Base-by-base conservation (phyloP, 306 rosid species). In the Albizia julibrissin region DNA sequence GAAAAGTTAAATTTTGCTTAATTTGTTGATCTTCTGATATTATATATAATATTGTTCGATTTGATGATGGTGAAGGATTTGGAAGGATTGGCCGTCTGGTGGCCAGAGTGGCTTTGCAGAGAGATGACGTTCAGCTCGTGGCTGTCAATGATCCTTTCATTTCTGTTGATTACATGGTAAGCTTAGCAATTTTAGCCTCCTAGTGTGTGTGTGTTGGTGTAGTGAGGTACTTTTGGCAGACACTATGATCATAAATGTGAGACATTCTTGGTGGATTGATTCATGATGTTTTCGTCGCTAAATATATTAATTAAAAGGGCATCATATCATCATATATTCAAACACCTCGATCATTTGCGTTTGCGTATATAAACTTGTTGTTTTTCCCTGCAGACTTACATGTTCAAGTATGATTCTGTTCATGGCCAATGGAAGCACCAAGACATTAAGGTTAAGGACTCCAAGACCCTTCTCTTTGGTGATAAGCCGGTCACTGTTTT, bases 61-160 rank as follows among this genome's bases (percentile, higher is more conserved):
- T 58, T 15, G 58, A n/a, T 26, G 59, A 26, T 18, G 52, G 39
- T 83, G 77, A 81, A 91, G 95, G 95, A 72, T 91, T 91, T 70
- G 91, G 91, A 88, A 86, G 91, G 68, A 91, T 91, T 64, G 93
- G 91, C 0, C 91, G 95, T 44, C 69, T 86, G 72, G 95, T 89
- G 10, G 95, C 95, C 1, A 91, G 93, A 69, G 89, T 89, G n/a
- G 93, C 93, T 68, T 34, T 89, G 34, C 89, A 85, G 78, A 89
- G 93, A 64, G 93, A 91, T 50, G 93, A 89, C 2, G 78, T 91
- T 56, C 93, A 91, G 77, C 93, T 91, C 40, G 92, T 90, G 42
- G 93, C 92, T 65, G 80, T 91, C 27, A 91, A 91, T 47, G 92
- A 90, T 79, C 91, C 91, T 33, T 90, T 88, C 84, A 87, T 91